A percentile compares a stretch with the other conserved stretches of the same genome.
Evolutionary conservation across 768 basidiomycete species (phyloP).

Genomic region (Paxillus ammoniavirescens): DNA sequence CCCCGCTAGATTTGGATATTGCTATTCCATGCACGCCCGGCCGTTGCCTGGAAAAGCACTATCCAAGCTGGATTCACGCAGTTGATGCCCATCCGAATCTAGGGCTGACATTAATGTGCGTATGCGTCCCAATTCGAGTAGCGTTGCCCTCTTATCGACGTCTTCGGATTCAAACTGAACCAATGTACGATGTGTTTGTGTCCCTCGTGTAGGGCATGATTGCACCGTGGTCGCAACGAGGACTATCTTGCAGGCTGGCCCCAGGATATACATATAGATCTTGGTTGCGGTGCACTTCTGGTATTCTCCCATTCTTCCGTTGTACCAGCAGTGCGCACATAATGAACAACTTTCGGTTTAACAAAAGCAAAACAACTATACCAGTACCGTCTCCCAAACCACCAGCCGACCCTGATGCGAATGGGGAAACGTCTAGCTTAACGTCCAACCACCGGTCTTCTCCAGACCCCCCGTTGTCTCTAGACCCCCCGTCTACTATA

Average conservation of each 20-base stretch:
- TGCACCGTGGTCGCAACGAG: not conserved
- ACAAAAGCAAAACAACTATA: not conserved
- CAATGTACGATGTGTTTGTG: not conserved
- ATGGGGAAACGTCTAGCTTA: not conserved
- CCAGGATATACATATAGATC: not conserved
- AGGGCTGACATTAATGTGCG: too few species aligned
- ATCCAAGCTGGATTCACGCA: too few species aligned
- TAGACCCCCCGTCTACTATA: not conserved
- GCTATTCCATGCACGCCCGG: too few species aligned
- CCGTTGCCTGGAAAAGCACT: too few species aligned
- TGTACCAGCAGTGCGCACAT: not conserved
- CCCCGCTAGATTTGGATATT: too few species aligned
- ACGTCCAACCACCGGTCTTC: not conserved
- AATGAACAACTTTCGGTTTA: constrained; percentile 3
- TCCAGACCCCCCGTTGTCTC: not conserved
- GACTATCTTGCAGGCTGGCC: not conserved
- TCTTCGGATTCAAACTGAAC: not conserved
- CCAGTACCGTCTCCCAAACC: too few species aligned
- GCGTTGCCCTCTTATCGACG: too few species aligned
- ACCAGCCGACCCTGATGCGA: too few species aligned
- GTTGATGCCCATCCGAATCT: too few species aligned
- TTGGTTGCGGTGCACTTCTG: not conserved
- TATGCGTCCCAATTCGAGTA: too few species aligned
- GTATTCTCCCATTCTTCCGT: not conserved
- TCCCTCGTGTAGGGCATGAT: not conserved